These are phyloP conservation scores for Mallotus repandus DNA, from an alignment of 441 rosid species.

Conservation along the genomic window DNA sequence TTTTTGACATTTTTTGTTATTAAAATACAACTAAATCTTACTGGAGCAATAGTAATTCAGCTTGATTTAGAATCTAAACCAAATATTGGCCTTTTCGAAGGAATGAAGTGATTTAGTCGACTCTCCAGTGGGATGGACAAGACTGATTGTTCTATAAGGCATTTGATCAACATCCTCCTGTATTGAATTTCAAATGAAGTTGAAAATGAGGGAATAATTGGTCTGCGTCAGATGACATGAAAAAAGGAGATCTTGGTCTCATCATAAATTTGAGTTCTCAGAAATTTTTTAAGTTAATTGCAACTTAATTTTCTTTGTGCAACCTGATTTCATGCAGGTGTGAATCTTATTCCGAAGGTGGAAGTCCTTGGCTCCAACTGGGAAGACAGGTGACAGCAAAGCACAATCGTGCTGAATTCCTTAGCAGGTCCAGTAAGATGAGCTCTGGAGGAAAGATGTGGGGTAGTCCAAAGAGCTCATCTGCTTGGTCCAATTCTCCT, in stretches of 20 bases:
- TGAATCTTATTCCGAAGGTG: slow-evolving; percentile 16
- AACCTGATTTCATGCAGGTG: slow-evolving; percentile 34
- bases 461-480: slow-evolving; percentile 43
- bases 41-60: neutral
- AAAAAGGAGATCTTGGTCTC: neutral
- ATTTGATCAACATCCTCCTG: neutral
- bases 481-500: slow-evolving; percentile 61
- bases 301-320: slow-evolving; percentile 1
- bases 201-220: neutral
- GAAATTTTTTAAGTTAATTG: neutral
- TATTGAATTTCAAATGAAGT: neutral
- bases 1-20: no score
- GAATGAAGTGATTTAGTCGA: neutral
- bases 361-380: slow-evolving; percentile 29
- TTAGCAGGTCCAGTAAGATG: slow-evolving; percentile 44
- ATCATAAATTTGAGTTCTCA: neutral
- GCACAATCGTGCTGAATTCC: slow-evolving; percentile 54
- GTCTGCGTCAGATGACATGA: neutral
- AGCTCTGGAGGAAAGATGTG: slow-evolving; percentile 47
- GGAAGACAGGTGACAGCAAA: slow-evolving; percentile 27
- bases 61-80: neutral
- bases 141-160: neutral
- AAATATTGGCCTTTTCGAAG: no score
- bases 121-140: neutral
- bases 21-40: neutral